phyloP scores from a whole-genome alignment of 805 yeast genomes.

The Starmerella floris region DNA sequence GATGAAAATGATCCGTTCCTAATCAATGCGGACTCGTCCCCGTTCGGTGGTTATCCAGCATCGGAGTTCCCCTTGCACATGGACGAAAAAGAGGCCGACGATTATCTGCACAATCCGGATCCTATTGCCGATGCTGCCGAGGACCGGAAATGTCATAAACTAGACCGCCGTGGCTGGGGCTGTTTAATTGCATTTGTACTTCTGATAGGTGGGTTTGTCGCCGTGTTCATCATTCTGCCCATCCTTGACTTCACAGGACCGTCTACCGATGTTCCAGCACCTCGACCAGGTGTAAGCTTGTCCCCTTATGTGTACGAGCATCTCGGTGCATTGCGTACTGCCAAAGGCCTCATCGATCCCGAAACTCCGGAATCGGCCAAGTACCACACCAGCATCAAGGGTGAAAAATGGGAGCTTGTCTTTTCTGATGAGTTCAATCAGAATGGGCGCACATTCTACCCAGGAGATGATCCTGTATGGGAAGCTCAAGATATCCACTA shows the following conservation, averaged over 20 bases:
- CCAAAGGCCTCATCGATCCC: constrained; percentile 41
- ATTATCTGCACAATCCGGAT: constrained; percentile 89
- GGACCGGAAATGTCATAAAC: constrained; percentile 34
- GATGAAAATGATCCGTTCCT: constrained; percentile 22
- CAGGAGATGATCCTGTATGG: constrained; percentile 87
- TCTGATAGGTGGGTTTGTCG: constrained; percentile 47
- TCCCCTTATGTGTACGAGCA: constrained; percentile 45
- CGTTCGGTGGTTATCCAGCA: constrained; percentile 96
- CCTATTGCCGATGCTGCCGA: constrained; percentile 82
- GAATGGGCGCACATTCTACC: constrained; percentile 81
- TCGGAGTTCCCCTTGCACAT: constrained; percentile 77
- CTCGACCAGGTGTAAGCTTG: constrained; percentile 30
- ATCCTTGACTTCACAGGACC: constrained; percentile 68
- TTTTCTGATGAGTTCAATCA: constrained; percentile 85
- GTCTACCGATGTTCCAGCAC: constrained; percentile 29
- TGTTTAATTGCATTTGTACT: constrained; percentile 32
- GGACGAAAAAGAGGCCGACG: constrained; percentile 92
- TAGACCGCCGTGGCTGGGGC: constrained; percentile 29
- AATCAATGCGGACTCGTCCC: constrained; percentile 35
- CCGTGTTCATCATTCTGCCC: constrained; percentile 68
- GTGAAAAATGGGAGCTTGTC: constrained; percentile 59
- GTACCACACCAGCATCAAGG: constrained; percentile 43
- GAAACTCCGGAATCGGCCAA: constrained; percentile 50
- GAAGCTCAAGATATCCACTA: constrained; percentile 72
- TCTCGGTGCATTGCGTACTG: constrained; percentile 45